Evolutionary conservation across 2,329 filamentous ascomycete species (phyloP).

Genomic region (Beauveria sp.): DNA sequence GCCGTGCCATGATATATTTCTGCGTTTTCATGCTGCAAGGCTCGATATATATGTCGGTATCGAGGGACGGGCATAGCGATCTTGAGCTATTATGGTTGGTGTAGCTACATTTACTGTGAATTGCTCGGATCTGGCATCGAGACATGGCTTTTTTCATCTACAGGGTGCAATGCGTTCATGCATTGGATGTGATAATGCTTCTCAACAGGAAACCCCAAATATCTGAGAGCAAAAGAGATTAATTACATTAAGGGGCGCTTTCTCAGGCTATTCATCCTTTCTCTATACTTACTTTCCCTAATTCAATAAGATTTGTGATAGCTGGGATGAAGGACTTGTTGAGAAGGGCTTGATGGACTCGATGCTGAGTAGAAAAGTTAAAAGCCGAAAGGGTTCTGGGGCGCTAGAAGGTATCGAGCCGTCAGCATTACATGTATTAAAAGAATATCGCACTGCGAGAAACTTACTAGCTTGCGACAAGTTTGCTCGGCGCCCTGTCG

Average conservation of each 20-base stretch:
- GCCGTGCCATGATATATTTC: background rate
- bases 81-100: background rate
- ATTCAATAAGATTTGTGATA: background rate
- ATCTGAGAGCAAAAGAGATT: background rate
- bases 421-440: background rate
- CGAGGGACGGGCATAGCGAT: background rate
- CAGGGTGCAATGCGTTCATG: background rate
- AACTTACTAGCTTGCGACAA: conserved; percentile 87
- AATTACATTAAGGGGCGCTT: conserved; percentile 4
- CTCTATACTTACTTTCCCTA: background rate
- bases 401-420: conserved; percentile 27
- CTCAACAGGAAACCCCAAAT: background rate
- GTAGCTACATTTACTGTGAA: background rate
- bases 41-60: no score
- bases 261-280: background rate
- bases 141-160: background rate
- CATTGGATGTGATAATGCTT: background rate
- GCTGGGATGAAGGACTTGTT: background rate
- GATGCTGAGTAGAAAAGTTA: conserved; percentile 15
- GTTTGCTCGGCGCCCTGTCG: conserved; percentile 85
- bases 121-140: background rate
- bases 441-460: background rate
- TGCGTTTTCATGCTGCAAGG: no score
- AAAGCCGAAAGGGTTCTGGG: conserved; percentile 48
- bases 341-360: background rate